These are phyloP conservation scores for Termitomyces bulborhizus DNA, from an alignment of 768 basidiomycete species.

Conservation along the genomic window DNA sequence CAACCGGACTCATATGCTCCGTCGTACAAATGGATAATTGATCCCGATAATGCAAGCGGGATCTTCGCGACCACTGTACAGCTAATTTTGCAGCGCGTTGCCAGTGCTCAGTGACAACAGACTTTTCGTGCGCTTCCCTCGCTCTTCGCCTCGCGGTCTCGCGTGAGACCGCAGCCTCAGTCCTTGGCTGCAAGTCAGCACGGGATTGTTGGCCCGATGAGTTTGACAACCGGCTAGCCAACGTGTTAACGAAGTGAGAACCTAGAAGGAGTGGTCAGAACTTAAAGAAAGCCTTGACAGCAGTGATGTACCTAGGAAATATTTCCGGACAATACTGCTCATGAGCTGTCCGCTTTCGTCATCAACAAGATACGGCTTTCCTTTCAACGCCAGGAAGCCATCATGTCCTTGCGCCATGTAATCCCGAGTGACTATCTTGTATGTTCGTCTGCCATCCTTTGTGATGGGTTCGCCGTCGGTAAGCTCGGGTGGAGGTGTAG, in stretches of 20 bases:
- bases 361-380: constrained; percentile 65
- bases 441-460: constrained; percentile 50
- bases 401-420: constrained; percentile 86
- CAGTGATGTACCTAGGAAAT: constrained; percentile 62
- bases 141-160: constrained; percentile 35
- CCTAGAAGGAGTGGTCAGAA: constrained; percentile 34
- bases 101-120: constrained; percentile 37
- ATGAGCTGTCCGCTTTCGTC: constrained; percentile 78
- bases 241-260: constrained; percentile 65
- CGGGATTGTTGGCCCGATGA: constrained; percentile 13
- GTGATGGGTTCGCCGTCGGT: constrained; percentile 49
- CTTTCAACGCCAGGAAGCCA: constrained; percentile 67
- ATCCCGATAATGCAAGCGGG: constrained; percentile 48
- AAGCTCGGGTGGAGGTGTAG: constrained; percentile 26
- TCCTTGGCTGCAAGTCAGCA: constrained; percentile 33
- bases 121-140: constrained; percentile 8
- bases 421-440: constrained; percentile 79
- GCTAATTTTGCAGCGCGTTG: constrained; percentile 36
- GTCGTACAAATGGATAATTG: constrained; percentile 52
- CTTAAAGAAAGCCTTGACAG: neutral
- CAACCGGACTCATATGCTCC: constrained; percentile 77
- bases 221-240: constrained; percentile 34
- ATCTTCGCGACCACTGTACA: constrained; percentile 36
- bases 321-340: constrained; percentile 76
- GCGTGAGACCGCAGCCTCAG: constrained; percentile 37